These are phyloP conservation scores for Anacardium occidentale DNA, from an alignment of 345 rosid species.

Conservation along the genomic window DNA sequence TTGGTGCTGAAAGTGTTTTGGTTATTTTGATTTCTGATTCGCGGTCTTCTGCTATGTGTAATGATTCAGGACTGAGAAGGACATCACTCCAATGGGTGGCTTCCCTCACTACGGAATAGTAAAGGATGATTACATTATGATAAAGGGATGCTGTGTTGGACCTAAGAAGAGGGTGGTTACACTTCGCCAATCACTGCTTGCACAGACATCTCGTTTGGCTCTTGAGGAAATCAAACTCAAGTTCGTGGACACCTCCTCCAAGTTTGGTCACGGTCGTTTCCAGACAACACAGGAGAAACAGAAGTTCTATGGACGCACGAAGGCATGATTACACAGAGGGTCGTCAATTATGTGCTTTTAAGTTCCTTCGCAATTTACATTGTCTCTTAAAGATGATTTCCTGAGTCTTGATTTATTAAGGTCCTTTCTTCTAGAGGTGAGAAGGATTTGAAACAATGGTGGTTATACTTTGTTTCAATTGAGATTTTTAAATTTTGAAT, in stretches of 20 bases:
- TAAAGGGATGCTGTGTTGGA: constrained; percentile 84
- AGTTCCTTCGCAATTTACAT: background rate
- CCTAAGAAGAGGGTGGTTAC: constrained; percentile 93
- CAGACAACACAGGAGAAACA: constrained; percentile 67
- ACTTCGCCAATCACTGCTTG: constrained; percentile 60
- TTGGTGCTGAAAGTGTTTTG: background rate
- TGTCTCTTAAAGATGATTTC: constrained; percentile 1
- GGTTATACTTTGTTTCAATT: background rate
- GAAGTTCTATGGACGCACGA: constrained; percentile 56
- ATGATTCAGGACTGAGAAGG: constrained; percentile 72
- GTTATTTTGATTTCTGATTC: background rate
- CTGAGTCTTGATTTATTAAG: background rate
- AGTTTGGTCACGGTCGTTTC: constrained; percentile 70
- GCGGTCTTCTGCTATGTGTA: background rate
- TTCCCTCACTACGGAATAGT: constrained; percentile 84
- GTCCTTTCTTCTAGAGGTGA: background rate
- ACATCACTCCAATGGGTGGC: constrained; percentile 77
- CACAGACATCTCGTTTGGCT: constrained; percentile 74
- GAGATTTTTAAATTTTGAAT: background rate
- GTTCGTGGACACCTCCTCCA: constrained; percentile 71
- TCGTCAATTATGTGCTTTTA: constrained; percentile 1
- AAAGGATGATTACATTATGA: constrained; percentile 67
- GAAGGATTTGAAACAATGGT: background rate
- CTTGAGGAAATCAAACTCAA: constrained; percentile 67
- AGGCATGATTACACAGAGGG: constrained; percentile 38